Evolutionary conservation across 73 alveolate genomes (phyloP), one percentile per base, ranked within the genome.

Genomic region (Stentor coeruleus): DNA sequence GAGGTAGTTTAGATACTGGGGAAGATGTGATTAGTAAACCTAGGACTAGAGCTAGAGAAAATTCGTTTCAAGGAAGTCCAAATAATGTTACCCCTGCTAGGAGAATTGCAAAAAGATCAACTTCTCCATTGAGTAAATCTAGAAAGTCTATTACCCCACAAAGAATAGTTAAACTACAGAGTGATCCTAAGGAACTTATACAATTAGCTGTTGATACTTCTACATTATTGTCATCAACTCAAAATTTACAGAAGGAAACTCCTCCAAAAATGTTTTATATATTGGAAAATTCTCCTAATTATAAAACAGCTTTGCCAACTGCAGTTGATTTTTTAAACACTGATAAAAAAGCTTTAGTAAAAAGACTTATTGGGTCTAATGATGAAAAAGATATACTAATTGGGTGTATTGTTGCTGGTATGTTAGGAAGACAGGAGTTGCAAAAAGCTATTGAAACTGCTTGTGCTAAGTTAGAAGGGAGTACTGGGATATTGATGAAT

Each of bases 191-290:
- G 20, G 66, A 49, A 11, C 20, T 49, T 6, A 49, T 49, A 11
- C 66, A 49, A 20, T 49, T 49, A 49, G 66, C 66, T 6, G 66
- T 49, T 6, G 66, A 49, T 49, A 49, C 66, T 49, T 49, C 66
- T 49, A 49, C 28, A 11, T 20, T 49, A 11, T 49, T 49, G 66
- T 49, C 66, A 11, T 49, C 66, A 11, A 49, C 66, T 49, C 66
- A 49, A 20, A 49, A 49, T 20, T 49, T 49, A 11, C 28, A 6
- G 6, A 49, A 49, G 66, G 66, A 49, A 6, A 6, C 66, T 49
- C 28, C 6, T 11, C 66, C 66, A 20, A 49, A 49, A 49, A 20
- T 49, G 6, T 49, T 49, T 49, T 49, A 49, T 49, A 49, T 49
- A 11, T 20, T 49, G 6, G 66, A 49, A 11, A 6, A 49, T 11